Conservation (phyloP, 495 filamentous ascomycete species). For the Monascus purpureus region DNA sequence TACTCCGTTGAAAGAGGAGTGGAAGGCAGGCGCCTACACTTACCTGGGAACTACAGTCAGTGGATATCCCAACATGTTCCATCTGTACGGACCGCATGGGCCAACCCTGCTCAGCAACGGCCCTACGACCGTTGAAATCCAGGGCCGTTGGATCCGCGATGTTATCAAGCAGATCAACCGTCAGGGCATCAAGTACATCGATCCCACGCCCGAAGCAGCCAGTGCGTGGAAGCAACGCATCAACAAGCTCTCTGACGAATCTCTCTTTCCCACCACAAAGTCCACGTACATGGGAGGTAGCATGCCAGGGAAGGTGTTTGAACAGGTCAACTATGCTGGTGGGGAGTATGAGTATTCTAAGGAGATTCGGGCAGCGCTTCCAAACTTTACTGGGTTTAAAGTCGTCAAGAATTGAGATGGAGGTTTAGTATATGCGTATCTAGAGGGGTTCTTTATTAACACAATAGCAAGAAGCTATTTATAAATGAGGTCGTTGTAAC, state of each 20-base stretch:
- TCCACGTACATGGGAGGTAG: conserved; percentile 39
- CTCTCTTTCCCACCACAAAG: conserved; percentile 31
- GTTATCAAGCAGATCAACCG: conserved; percentile 26
- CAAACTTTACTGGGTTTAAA: conserved; percentile 16
- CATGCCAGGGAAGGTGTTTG: conserved; percentile 34
- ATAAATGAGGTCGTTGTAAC: too few species aligned
- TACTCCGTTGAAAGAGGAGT: conserved; percentile 28
- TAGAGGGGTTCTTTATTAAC: too few species aligned
- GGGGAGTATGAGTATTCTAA: conserved; percentile 22
- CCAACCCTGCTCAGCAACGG: conserved; percentile 37
- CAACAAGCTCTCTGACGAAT: conserved; percentile 23
- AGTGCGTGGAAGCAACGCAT: conserved; percentile 32
- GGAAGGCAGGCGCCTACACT: conserved; percentile 29
- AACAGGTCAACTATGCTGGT: conserved; percentile 29
- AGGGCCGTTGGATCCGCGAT: conserved; percentile 38
- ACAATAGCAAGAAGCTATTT: too few species aligned
- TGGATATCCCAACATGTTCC: conserved; percentile 42
- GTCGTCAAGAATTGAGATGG: conserved; percentile 10
- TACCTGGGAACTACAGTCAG: conserved; percentile 34
- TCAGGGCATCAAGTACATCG: conserved; percentile 24
- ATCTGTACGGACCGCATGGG: conserved; percentile 36
- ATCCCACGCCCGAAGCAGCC: conserved; percentile 31
- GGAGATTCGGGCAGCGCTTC: conserved; percentile 21
- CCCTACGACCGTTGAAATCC: conserved; percentile 31
- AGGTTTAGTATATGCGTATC: too few species aligned